Percentiles rank a stretch among this genome's conserved stretches.
Evolutionary conservation across 73 alveolate genomes (phyloP).

Genomic region (Tetrahymena malaccensis): DNA sequence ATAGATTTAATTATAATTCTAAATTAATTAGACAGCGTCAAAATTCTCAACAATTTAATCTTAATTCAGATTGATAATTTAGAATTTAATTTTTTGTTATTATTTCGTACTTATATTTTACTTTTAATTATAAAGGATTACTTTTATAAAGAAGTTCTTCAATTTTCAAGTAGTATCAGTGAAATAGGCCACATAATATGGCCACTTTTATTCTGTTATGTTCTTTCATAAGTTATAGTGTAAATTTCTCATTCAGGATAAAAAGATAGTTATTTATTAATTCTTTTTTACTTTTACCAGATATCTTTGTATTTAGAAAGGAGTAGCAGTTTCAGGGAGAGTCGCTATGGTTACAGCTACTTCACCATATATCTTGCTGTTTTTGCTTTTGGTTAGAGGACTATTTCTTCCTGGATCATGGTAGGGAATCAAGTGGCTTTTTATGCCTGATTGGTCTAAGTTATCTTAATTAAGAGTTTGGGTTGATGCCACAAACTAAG

Average conservation of each 20-base stretch:
- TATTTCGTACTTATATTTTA: not conserved
- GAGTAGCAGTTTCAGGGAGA: constrained; percentile 44
- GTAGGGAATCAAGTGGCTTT: constrained; percentile 38
- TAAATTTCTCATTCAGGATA: not conserved
- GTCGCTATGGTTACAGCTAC: constrained; percentile 48
- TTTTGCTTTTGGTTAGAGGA: constrained; percentile 46
- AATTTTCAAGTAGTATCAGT: constrained; percentile 1
- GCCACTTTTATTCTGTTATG: constrained; percentile 8
- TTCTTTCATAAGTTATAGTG: not conserved
- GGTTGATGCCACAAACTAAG: constrained; percentile 58
- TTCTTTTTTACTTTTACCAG: not conserved
- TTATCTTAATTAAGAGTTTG: constrained; percentile 30
- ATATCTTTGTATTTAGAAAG: constrained; percentile 25
- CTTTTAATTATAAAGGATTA: not conserved
- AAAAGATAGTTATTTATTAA: not conserved
- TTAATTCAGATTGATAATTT: too few relatives aligned
- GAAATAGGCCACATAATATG: constrained; percentile 22
- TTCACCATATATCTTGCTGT: constrained; percentile 37
- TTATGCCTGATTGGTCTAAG: constrained; percentile 44
- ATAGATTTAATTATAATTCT: too few relatives aligned
- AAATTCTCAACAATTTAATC: not conserved
- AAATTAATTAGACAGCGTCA: too few relatives aligned
- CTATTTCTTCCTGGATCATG: constrained; percentile 35
- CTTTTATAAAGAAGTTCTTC: constrained; percentile 12
- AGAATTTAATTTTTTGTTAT: not conserved